phyloP scores from a whole-genome alignment of 768 basidiomycete genomes.

The Scleroderma citrinum region DNA sequence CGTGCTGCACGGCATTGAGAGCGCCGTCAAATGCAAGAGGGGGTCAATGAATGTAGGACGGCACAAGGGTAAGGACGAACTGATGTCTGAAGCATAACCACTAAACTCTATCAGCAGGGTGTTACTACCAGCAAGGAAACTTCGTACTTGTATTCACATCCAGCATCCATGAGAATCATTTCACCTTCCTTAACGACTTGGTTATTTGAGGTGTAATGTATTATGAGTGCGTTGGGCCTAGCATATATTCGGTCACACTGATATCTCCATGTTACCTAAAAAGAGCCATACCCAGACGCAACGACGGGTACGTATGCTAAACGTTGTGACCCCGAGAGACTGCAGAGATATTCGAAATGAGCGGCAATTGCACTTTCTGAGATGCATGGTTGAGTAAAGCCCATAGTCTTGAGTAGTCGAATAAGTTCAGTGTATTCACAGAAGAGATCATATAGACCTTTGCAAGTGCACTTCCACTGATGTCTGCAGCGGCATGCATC shows the following conservation, averaged over 20 bases:
- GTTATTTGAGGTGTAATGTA: conserved; percentile 94
- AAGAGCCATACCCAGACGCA: conserved; percentile 70
- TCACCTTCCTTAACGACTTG: conserved; percentile 67
- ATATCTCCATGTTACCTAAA: not conserved
- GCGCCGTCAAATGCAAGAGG: not conserved
- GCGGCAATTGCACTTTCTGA: conserved; percentile 63
- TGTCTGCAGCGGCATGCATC: conserved; percentile 82
- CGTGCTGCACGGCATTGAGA: conserved; percentile 46
- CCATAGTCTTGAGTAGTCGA: conserved; percentile 64
- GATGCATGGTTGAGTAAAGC: conserved; percentile 52
- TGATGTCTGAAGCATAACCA: conserved; percentile 94
- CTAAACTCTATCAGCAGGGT: conserved; percentile 31
- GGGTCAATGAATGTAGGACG: not conserved
- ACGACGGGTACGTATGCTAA: conserved; percentile 98
- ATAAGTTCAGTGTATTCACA: not conserved
- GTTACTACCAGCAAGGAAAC: conserved; percentile 2
- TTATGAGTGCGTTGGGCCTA: conserved; percentile 82
- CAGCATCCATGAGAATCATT: conserved; percentile 83
- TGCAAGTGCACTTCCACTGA: conserved; percentile 81
- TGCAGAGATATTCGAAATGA: conserved; percentile 87
- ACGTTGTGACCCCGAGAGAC: conserved; percentile 72
- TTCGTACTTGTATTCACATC: conserved; percentile 83
- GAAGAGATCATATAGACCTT: conserved; percentile 45
- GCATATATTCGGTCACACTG: not conserved
- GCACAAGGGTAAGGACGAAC: conserved; percentile 35